A percentile compares a stretch with the other conserved stretches of the same genome.
Evolutionary conservation across 2,329 filamentous ascomycete genomes (phyloP).

Genomic region (Myrmaecium sp.): DNA sequence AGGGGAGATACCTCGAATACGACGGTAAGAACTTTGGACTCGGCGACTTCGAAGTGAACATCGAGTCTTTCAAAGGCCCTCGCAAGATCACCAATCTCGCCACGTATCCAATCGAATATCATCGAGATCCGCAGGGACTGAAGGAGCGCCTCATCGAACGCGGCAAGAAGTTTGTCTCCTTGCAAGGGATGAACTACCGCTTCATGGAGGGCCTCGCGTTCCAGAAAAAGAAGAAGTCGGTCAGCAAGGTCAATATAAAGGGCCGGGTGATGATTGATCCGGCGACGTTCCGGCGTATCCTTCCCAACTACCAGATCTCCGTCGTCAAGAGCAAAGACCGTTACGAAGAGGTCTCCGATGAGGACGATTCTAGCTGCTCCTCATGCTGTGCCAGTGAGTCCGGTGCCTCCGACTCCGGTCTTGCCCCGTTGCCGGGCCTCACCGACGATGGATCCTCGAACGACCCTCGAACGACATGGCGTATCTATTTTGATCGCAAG

Average conservation of each 20-base stretch:
- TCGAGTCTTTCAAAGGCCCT: constrained; percentile 61
- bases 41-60: constrained; percentile 51
- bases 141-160: constrained; percentile 55
- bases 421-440: constrained; percentile 13
- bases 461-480: constrained; percentile 2
- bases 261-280: constrained; percentile 81
- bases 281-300: constrained; percentile 63
- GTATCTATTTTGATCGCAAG: constrained; percentile 10
- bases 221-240: constrained; percentile 59
- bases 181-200: constrained; percentile 73
- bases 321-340: constrained; percentile 56
- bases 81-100: constrained; percentile 65
- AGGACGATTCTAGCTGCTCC: constrained; percentile 28
- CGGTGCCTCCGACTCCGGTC: constrained; percentile 35
- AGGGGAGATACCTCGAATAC: constrained; percentile 69
- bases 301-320: constrained; percentile 70
- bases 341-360: constrained; percentile 36
- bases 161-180: constrained; percentile 65
- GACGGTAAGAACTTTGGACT: constrained; percentile 76
- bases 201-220: constrained; percentile 73
- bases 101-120: constrained; percentile 65
- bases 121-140: constrained; percentile 51
- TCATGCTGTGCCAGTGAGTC: constrained; percentile 24
- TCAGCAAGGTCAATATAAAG: constrained; percentile 70
- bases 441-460: constrained; percentile 9